Base-by-base conservation (phyloP, 2,329 filamentous ascomycete genomes). In the Hypoxylon sp. region DNA sequence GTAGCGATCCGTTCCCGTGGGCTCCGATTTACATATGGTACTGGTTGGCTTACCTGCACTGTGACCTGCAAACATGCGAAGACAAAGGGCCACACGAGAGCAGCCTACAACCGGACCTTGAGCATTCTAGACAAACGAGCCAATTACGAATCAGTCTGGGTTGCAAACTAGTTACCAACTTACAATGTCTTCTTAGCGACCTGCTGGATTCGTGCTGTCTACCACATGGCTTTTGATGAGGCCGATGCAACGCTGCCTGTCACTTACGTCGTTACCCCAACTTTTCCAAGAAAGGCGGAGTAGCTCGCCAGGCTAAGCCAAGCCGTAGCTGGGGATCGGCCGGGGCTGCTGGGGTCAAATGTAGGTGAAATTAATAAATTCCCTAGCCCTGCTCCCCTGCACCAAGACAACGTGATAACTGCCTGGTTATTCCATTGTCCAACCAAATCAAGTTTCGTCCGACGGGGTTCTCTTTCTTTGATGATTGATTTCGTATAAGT, bases 281-380 rank as follows among this genome's bases (percentile, higher is more conserved):
- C 74, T 67, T 72, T 74, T 73, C 68, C 70, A 70, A 72, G 72
- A 70, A 72, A 73, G 69, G 73, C 71, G 72, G 73, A 75, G 72
- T 71, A 71, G 72, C 71, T 73, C 46, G 36, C 36, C 50, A 61
- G 52, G 40, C 45, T 52, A 56, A 36, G 24, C 40, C 6, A 38
- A 61, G 54, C 38, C 57, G 30, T 48, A 65, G 57, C 59, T 57
- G 60, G 62, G 61, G 64, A 59, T 63, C 57, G 62, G 24, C 54
- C 54, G 64, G 64, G 65, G 58, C 28, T 61, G 50, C 53, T 50
- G 38, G 63, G 62, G 51, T 63, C 40, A 50, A 59, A 33, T 11
- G 69, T 60, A 67, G 51, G 66, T 68, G 63, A 72, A 65, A 63
- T 68, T 67, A 70, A 68, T 62, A 65, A 71, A 71, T 70, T 69